Evolutionary conservation across 1,284 basidiomycete species (phyloP), one percentile per base, ranked within the genome.

Genomic region (Hemileccinum hortonii): DNA sequence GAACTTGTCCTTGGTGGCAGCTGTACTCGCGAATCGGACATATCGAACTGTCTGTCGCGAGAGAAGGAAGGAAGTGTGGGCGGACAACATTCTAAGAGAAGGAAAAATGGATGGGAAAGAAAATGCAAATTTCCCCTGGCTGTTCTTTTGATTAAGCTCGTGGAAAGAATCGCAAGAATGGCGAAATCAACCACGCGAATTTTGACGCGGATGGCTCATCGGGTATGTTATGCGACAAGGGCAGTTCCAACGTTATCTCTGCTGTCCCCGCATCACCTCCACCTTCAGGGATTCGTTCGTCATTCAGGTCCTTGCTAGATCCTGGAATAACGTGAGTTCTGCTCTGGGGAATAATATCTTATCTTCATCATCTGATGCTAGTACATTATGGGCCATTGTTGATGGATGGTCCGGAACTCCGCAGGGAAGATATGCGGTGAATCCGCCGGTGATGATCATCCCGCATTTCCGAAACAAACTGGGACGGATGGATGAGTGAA

Each of bases 1-100:
- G 69, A 75, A 86, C 53, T 78, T 81, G 60, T 77, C 72, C 63
- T 72, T 75, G 19, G 67, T 61, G 7, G 19, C 18, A 15, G 70
- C 63, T 10, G 75, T 73, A 61, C 75, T 80, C 9, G 71, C 73
- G 36, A 63, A 62, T 47, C 75, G 65, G 21, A 61, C 52, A n/a
- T 50, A 41, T 32, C 54, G 53, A 44, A 26, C 39, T 38, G 41
- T 47, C 22, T 43, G 49, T 14, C 35, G 37, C 44, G 38, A 44
- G 22, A 55, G 32, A 30, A 33, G 48, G 40, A 35, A 18, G 19
- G 44, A 53, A 40, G 49, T 44, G 24, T n/a, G 44, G 8, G 32
- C 18, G 6, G 38, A 11, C 15, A 59, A 35, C 67, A 70, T 67
- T 4, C 35, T 15, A 18, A 46, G 10, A 50, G 24, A 21, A 26